Base-by-base conservation (phyloP, 345 rosid species). In the Fremontodendron californicum region DNA sequence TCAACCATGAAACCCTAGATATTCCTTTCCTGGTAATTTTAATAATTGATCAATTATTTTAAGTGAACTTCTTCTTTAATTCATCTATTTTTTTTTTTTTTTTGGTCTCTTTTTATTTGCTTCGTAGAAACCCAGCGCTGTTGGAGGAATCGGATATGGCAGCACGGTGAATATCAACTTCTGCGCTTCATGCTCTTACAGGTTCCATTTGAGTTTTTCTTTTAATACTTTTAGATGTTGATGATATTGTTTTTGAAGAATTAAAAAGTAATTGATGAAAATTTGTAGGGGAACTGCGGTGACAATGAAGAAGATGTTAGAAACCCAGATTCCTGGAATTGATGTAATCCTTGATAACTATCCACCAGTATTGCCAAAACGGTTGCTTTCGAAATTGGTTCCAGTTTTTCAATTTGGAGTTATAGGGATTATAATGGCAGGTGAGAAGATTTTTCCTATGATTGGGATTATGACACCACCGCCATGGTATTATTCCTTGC, bases 131-230 rank as follows among this genome's bases (percentile, higher is more conserved):
- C 52, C 81, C 15, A 77, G 21, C 58, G 78, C 78, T 21, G 45
- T 80, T 27, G 94, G 87, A 39, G 86, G 87, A n/a, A 64, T 85
- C 48, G 97, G 97, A 6, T 78, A 88, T 67, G 97, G 95, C 61
- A 84, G 79, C 54, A 86, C 92, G 0, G 91, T 94, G 39, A 81
- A 85, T 71, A 94, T 94, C 71, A 85, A 87, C 79, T 93, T 93
- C 75, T 93, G 98, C 75, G 89, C 91, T 67, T 94, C 98, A 51
- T 94, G 98, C 82, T 90, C 97, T 23, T 94, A 83, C 84, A 89
- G 86, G 97, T 91, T 55, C 35, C 1, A 3, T 40, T 27, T 46
- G n/a, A 5, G 4, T 58, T 18, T 43, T 1, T 19, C 37, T 2
- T 40, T 29, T 33, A 0, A 6, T 21, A 48, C 23, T 45, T 5